Conservation (phyloP, 1,284 basidiomycete species). For the Ceratobasidium sp. region DNA sequence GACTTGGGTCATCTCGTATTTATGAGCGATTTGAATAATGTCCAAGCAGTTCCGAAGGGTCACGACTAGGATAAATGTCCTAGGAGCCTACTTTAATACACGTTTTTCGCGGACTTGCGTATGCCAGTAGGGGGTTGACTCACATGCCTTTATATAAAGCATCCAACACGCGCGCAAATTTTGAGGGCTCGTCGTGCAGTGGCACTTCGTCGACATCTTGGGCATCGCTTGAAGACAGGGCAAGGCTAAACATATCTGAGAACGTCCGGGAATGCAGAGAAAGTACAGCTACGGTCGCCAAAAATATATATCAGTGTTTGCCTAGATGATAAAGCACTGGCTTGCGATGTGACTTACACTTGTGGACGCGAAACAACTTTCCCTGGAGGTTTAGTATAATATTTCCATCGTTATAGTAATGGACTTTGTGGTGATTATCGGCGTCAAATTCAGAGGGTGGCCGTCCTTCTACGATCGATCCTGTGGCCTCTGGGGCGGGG, state of each 20-base stretch:
- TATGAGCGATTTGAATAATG: constrained; percentile 23
- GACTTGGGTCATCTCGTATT: constrained; percentile 25
- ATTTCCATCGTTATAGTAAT: constrained; percentile 31
- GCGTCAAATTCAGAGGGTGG: not conserved
- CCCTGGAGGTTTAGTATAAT: constrained; percentile 6
- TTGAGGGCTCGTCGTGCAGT: constrained; percentile 4
- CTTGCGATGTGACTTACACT: constrained; percentile 8
- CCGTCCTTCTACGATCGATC: not conserved
- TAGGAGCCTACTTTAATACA: not conserved
- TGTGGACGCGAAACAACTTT: constrained; percentile 23
- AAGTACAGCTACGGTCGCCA: not conserved
- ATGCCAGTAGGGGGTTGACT: not conserved
- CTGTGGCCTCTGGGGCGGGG: not conserved
- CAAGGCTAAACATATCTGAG: constrained; percentile 27
- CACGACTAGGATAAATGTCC: constrained; percentile 22
- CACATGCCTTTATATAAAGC: constrained; percentile 30
- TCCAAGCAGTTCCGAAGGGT: constrained; percentile 11
- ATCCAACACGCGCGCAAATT: constrained; percentile 15
- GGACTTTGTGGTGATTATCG: constrained; percentile 11
- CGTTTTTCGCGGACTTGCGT: not conserved
- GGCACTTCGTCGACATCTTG: constrained; percentile 10
- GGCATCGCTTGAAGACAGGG: not conserved
- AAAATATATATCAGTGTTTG: not conserved
- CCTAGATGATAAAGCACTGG: not conserved
- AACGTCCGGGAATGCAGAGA: constrained; percentile 17